Evolutionary conservation across 2,329 filamentous ascomycete genomes (phyloP).

Genomic region (Pochonia chlamydosporia): DNA sequence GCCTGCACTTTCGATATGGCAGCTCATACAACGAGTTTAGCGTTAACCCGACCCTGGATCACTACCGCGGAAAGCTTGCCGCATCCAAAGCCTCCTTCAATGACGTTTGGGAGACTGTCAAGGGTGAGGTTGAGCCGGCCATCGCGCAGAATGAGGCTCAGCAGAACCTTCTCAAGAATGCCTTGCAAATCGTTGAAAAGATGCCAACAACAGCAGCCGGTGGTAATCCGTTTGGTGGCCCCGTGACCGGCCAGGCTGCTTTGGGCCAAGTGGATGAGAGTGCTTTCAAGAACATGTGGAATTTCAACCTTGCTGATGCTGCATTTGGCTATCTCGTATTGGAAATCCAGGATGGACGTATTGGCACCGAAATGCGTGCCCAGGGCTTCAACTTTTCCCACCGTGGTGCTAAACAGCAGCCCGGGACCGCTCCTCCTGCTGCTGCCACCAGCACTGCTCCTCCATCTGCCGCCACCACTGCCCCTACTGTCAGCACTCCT

Average conservation of each 20-base stretch:
- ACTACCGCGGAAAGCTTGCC: slow-evolving; percentile 96
- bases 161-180: slow-evolving; percentile 85
- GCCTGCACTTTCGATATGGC: slow-evolving; percentile 95
- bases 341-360: slow-evolving; percentile 90
- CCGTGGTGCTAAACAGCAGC: slow-evolving; percentile 73
- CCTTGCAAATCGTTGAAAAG: slow-evolving; percentile 90
- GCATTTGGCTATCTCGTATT: slow-evolving; percentile 94
- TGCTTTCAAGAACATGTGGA: slow-evolving; percentile 99
- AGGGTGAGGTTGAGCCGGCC: slow-evolving; percentile 88
- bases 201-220: slow-evolving; percentile 95
- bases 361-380: slow-evolving; percentile 96
- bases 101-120: slow-evolving; percentile 98
- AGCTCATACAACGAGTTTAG: slow-evolving; percentile 99
- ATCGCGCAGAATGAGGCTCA: slow-evolving; percentile 92
- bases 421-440: slow-evolving; percentile 31
- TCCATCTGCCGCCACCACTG: slow-evolving; percentile 12
- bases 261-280: slow-evolving; percentile 95
- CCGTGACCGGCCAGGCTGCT: slow-evolving; percentile 62
- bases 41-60: slow-evolving; percentile 94
- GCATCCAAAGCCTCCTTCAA: slow-evolving; percentile 98
- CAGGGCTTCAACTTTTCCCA: slow-evolving; percentile 99
- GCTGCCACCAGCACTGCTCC: slow-evolving; percentile 26
- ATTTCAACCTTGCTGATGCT: slow-evolving; percentile 96
- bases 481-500: slow-evolving; percentile 22
- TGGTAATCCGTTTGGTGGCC: slow-evolving; percentile 93